These are phyloP conservation scores for Talaromyces adpressus DNA, from an alignment of 495 filamentous ascomycete genomes.

Conservation along the genomic window DNA sequence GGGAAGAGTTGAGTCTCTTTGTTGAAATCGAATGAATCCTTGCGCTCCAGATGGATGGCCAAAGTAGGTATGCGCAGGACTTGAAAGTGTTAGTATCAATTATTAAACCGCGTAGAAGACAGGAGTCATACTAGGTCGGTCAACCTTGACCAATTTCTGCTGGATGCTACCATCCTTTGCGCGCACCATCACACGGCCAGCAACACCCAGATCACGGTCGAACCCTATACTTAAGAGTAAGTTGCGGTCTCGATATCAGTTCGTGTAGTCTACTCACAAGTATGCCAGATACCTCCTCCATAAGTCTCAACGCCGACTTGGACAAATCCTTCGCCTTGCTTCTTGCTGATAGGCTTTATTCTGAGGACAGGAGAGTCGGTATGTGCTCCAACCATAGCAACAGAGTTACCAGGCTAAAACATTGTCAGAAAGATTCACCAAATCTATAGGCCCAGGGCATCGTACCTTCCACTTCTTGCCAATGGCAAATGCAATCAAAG, in stretches of 20 bases:
- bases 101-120: not conserved
- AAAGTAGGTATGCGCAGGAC: slow-evolving; percentile 85
- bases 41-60: slow-evolving; percentile 87
- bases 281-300: slow-evolving; percentile 74
- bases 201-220: slow-evolving; percentile 87
- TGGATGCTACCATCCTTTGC: slow-evolving; percentile 64
- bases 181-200: slow-evolving; percentile 80
- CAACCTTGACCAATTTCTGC: slow-evolving; percentile 84
- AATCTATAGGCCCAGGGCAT: not conserved
- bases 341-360: slow-evolving; percentile 91
- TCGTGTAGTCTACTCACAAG: slow-evolving; percentile 31
- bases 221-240: slow-evolving; percentile 56
- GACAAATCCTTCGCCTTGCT: slow-evolving; percentile 76
- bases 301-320: slow-evolving; percentile 97
- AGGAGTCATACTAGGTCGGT: slow-evolving; percentile 60
- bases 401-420: slow-evolving; percentile 71
- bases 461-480: slow-evolving; percentile 78
- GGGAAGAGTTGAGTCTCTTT: slow-evolving; percentile 95
- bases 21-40: slow-evolving; percentile 82
- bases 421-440: not conserved
- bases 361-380: slow-evolving; percentile 90
- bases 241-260: not conserved
- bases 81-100: slow-evolving; percentile 14
- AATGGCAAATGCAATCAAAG: slow-evolving; percentile 90
- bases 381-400: slow-evolving; percentile 94